Conservation (phyloP, 2,329 filamentous ascomycete genomes). For the Epichloe glyceriae region DNA sequence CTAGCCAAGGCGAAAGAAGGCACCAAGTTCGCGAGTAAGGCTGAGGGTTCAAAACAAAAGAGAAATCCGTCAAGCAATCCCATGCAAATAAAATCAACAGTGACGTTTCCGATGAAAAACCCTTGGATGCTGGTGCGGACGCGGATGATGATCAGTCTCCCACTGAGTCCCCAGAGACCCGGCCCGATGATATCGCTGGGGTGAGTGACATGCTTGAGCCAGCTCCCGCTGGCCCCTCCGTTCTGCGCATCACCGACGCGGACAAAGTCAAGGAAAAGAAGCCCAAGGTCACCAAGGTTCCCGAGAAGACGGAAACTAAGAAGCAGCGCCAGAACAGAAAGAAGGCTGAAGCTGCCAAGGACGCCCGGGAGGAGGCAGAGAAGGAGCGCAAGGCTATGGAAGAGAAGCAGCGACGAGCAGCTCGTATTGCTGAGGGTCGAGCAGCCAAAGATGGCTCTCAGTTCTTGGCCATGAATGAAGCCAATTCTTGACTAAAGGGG, state of each 20-base stretch:
- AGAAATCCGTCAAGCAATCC: conserved; percentile 59
- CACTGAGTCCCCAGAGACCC: conserved; percentile 49
- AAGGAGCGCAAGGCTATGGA: conserved; percentile 60
- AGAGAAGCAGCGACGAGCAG: conserved; percentile 73
- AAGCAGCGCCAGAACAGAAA: conserved; percentile 88
- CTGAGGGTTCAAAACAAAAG: conserved; percentile 48
- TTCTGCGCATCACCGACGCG: conserved; percentile 64
- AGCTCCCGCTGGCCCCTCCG: conserved; percentile 50
- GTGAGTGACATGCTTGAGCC: conserved; percentile 89
- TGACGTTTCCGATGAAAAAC: conserved; percentile 28
- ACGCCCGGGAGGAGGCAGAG: conserved; percentile 63
- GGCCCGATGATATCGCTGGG: conserved; percentile 47
- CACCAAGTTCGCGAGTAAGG: conserved; percentile 41
- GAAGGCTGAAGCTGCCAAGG: conserved; percentile 74
- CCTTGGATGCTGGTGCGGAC: conserved; percentile 53
- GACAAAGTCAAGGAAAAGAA: conserved; percentile 51
- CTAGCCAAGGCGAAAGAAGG: conserved; percentile 60
- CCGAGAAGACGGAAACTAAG: conserved; percentile 69
- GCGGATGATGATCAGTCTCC: conserved; percentile 72
- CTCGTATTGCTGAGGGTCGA: conserved; percentile 70
- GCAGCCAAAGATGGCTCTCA: conserved; percentile 67
- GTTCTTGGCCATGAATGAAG: conserved; percentile 34
- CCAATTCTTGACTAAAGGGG: conserved; percentile 29
- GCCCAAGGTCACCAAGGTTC: conserved; percentile 46
- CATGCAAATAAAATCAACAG: conserved; percentile 40